phyloP scores from a whole-genome alignment of 345 rosid species.

The Salix dunnii region DNA sequence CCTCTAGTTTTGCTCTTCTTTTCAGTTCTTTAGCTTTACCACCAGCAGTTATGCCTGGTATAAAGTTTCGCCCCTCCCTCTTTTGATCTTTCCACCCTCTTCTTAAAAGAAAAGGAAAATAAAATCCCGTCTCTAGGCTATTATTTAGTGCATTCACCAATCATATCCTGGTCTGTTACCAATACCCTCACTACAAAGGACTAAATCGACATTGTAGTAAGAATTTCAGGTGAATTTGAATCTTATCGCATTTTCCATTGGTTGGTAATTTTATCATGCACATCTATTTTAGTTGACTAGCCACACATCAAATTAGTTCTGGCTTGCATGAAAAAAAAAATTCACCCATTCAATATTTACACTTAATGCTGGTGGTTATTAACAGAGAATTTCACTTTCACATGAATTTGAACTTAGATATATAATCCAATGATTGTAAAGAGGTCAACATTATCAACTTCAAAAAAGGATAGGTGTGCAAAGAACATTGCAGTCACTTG shows the following conservation, averaged over 20 bases:
- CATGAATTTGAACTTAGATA: background rate
- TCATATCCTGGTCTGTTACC: background rate
- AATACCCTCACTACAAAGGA: background rate
- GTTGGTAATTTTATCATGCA: background rate
- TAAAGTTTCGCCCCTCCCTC: background rate
- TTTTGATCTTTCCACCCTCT: background rate
- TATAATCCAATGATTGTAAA: background rate
- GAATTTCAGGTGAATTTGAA: background rate
- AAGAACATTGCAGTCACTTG: background rate
- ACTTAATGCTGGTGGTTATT: background rate
- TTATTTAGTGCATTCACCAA: background rate
- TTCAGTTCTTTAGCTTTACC: background rate
- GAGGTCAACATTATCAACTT: background rate
- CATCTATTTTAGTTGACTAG: background rate
- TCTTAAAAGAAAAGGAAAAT: background rate
- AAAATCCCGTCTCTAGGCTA: background rate
- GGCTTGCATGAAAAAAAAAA: background rate
- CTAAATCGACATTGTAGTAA: background rate
- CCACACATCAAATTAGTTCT: background rate
- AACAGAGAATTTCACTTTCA: background rate
- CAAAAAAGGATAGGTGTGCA: background rate
- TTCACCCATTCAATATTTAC: background rate
- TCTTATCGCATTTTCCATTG: background rate
- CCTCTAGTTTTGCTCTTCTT: background rate
- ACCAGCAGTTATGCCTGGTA: background rate